Evolutionary conservation across 78 protist species (phyloP), one percentile per base, ranked within the genome.

Genomic region (Chrysochromulina tobinii): DNA sequence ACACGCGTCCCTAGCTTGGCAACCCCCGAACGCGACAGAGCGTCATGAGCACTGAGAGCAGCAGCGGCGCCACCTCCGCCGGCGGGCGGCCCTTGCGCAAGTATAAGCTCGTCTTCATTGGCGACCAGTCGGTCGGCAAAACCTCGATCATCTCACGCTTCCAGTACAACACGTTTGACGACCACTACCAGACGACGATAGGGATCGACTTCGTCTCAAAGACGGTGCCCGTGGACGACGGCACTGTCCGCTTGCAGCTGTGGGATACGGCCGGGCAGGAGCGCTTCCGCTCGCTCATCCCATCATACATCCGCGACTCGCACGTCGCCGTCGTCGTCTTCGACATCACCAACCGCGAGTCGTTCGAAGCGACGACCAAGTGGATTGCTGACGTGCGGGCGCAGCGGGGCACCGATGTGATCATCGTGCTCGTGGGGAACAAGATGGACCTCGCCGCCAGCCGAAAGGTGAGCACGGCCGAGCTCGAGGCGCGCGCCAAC

Each of bases 141-240:
- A 98, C 99, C 38, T 96, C 98, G 58, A 96, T 98, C 64, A 97
- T 98, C 84, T 96, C 99, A 0, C 93, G 99, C 51, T 98, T 98
- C 93, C 97, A 98, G 98, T 97, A 98, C 87, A 99, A 98, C 84
- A 95, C 98, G 57, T 98, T 98, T 55, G 99, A 98, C 90, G 77
- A 61, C 15, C 93, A 96, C 7, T 97, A 98, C 83, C 95, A 97
- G 17, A 9, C 99, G 17, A 98, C 99, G 2, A 98, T 98, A 79
- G 99, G 99, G 4, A 97, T 98, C n/a, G 99, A 98, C 89, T 98
- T 98, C 66, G 88, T 98, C 79, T 92, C 97, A 54, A 98, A 98
- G 81, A 96, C 99, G 11, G 94, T 98, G 97, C 96, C 97, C 81
- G 91, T 98, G 18, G 99, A 98, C 54, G 99, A 97, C 89, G 81